Conservation (phyloP, 1,284 basidiomycete species). For the Fistulina hepatica region DNA sequence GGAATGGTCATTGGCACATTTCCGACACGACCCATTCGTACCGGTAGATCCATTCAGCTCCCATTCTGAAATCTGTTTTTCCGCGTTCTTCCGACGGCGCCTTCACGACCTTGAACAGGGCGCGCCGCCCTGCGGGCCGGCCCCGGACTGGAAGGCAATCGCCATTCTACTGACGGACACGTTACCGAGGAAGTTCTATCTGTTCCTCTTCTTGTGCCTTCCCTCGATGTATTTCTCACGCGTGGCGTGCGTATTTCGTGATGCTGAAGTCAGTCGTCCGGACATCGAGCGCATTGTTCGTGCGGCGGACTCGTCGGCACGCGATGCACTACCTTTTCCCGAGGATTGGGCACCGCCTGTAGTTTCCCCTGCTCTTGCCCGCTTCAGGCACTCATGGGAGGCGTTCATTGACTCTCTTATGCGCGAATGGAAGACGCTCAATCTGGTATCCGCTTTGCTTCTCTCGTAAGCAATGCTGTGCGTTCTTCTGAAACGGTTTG, state of each 20-base stretch:
- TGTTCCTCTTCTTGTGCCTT: constrained; percentile 53
- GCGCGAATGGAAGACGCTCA: constrained; percentile 15
- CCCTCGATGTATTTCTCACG: constrained; percentile 67
- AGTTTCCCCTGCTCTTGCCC: constrained; percentile 10
- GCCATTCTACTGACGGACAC: constrained; percentile 41
- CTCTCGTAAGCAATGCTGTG: constrained; percentile 7
- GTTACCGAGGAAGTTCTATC: constrained; percentile 49
- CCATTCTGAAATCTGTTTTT: not conserved
- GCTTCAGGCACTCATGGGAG: constrained; percentile 14
- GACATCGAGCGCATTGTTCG: constrained; percentile 58
- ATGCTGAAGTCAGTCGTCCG: constrained; percentile 61
- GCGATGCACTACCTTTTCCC: constrained; percentile 39
- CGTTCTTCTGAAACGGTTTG: not conserved
- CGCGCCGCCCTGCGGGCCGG: no score
- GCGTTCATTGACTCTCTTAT: constrained; percentile 13
- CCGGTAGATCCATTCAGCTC: no score
- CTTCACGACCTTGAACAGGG: no score
- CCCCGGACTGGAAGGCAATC: no score
- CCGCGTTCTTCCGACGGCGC: constrained; percentile 35
- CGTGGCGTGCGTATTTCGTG: constrained; percentile 59
- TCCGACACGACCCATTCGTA: no score
- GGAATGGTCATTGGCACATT: no score
- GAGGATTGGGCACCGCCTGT: constrained; percentile 51
- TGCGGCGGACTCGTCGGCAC: constrained; percentile 36
- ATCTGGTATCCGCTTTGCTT: constrained; percentile 13